Base-by-base conservation (phyloP, 495 filamentous ascomycete species). In the Penicillium subrubescens region DNA sequence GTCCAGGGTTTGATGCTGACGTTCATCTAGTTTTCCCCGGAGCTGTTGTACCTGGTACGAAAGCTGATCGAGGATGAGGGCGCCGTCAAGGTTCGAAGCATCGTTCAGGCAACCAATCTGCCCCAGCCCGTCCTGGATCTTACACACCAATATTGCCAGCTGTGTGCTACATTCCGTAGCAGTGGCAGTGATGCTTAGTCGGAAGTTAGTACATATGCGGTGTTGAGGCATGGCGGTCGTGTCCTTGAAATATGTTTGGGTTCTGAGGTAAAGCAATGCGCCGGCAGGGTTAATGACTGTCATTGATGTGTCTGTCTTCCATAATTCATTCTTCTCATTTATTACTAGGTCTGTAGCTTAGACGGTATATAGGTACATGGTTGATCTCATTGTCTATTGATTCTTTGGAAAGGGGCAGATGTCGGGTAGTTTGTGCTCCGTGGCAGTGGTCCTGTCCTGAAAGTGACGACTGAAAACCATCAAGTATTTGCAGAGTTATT, bases 51-150 rank as follows among this genome's bases (percentile, higher is more conserved):
- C 73, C 87, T 92, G 10, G 89, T 98, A 59, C 89, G 95, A 65
- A 94, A 90, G 66, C 83, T 98, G 65, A 98, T 99, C 74, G 95
- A 97, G 74, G 94, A 96, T 59, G 96, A 99, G 76, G 96, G 95
- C 55, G 96, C 94, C 23, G 92, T 99, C 71, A 99, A 99, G 79
- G 90, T 98, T 37, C 87, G 96, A 67, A 97, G 93, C 70, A 97
- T 98, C 65, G 92, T 99, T 29, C 96, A 98, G 75, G 92, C 94
- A 0, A 97, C 95, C 8, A 96, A 89, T 73, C 81, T 97, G 55
- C 93, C 95, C 35, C 95, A 97, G 78, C 87, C 89, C 56, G 93
- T 99, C 21, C 83, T 97, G 27, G 94, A 98, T 72, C 82, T 99
- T 57, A 98, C 96, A 41, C 94, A 98, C 74, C 92, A 97, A 63